Percentiles rank a stretch among this genome's conserved stretches.
Conservation (phyloP, 1,284 basidiomycete species). For the Erythrobasidium hasegawianum region DNA sequence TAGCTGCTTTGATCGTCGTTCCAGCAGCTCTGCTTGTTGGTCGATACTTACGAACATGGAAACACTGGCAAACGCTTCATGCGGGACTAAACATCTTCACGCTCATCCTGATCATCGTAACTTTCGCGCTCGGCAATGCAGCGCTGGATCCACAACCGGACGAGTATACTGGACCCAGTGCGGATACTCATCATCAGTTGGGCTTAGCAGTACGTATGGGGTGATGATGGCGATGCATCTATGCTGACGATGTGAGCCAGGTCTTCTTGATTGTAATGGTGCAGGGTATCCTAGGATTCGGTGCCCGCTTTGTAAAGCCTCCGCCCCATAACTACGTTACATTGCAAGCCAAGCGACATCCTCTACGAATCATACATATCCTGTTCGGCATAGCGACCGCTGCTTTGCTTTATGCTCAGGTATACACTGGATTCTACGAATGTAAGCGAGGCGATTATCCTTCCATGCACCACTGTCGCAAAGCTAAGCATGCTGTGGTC, state of each 20-base stretch:
- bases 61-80: constrained; percentile 12
- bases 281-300: constrained; percentile 12
- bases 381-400: constrained; percentile 19
- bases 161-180: background rate
- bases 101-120: constrained; percentile 71
- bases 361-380: constrained; percentile 28
- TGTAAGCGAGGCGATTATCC: background rate
- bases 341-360: background rate
- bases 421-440: constrained; percentile 30
- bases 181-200: constrained; percentile 21
- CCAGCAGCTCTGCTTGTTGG: constrained; percentile 16
- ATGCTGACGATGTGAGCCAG: too few relatives aligned
- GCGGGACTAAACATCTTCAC: constrained; percentile 46
- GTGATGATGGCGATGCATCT: too few relatives aligned
- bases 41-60: constrained; percentile 14
- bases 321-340: constrained; percentile 19
- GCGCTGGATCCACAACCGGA: background rate
- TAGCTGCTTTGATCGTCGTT: constrained; percentile 11
- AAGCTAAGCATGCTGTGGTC: too few relatives aligned
- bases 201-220: constrained; percentile 15
- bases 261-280: too few relatives aligned
- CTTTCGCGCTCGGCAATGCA: constrained; percentile 52
- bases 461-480: too few relatives aligned
- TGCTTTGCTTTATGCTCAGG: constrained; percentile 23
- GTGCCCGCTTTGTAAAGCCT: constrained; percentile 2